Conservation (phyloP, 192 early-diverging fungal genomes). For the Coemansia interrupta region DNA sequence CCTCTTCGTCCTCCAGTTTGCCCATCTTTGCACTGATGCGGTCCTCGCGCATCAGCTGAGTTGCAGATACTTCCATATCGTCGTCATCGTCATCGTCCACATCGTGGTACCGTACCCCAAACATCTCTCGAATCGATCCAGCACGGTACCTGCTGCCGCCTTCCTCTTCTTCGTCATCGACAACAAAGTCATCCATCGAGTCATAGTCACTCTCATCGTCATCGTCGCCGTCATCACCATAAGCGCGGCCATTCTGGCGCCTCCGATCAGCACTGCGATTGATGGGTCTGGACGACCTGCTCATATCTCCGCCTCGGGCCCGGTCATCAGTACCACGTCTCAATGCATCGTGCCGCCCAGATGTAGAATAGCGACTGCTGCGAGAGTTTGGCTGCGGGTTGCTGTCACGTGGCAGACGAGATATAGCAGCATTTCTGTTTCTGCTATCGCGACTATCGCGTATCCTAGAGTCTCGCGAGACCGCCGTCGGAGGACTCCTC, state of each 20-base stretch:
- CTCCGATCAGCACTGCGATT: background rate
- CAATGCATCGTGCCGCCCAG: no score
- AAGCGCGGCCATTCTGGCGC: background rate
- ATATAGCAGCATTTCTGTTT: no score
- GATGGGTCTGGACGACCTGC: slow-evolving; percentile 1
- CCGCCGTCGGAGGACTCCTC: background rate
- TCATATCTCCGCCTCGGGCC: background rate
- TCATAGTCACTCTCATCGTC: slow-evolving; percentile 44
- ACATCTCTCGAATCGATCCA: slow-evolving; percentile 40
- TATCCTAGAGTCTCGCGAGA: background rate
- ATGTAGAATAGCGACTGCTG: background rate
- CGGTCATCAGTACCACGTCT: no score
- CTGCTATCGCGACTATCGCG: background rate
- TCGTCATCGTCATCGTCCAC: slow-evolving; percentile 49
- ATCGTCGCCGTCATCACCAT: slow-evolving; percentile 7
- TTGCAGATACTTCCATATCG: slow-evolving; percentile 47
- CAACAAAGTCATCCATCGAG: slow-evolving; percentile 53
- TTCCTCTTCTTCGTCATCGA: slow-evolving; percentile 47
- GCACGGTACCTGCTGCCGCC: slow-evolving; percentile 22
- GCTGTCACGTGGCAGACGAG: no score
- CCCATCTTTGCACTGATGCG: slow-evolving; percentile 39
- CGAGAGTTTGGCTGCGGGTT: no score
- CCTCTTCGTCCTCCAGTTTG: slow-evolving; percentile 38
- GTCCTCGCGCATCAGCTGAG: slow-evolving; percentile 48
- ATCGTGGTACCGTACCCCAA: slow-evolving; percentile 46